Evolutionary conservation across 2,329 filamentous ascomycete genomes (phyloP).

Genomic region (Diaporthe citriasiana): DNA sequence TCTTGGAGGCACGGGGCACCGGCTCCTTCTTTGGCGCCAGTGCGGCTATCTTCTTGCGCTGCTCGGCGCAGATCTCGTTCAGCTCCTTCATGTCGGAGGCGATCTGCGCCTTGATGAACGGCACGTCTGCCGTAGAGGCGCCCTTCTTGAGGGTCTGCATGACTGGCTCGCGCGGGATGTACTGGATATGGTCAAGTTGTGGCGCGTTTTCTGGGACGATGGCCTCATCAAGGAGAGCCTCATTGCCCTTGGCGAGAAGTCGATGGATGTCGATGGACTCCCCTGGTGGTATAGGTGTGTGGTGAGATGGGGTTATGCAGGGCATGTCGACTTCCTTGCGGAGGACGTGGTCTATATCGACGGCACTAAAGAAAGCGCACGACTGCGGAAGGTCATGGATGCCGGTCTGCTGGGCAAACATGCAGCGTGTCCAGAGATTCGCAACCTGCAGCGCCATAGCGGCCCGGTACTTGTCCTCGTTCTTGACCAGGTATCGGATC

Average conservation of each 20-base stretch:
- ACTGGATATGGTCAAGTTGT: conserved; percentile 72
- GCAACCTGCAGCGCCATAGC: conserved; percentile 95
- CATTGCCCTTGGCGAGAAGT: conserved; percentile 80
- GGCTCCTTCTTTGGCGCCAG: conserved; percentile 31
- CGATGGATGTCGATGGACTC: conserved; percentile 87
- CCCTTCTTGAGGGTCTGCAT: conserved; percentile 77
- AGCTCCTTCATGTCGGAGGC: conserved; percentile 81
- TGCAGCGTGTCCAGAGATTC: conserved; percentile 96
- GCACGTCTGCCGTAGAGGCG: conserved; percentile 60
- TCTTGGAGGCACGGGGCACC: conserved; percentile 35
- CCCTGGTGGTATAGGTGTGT: conserved; percentile 81
- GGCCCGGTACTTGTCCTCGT: conserved; percentile 87
- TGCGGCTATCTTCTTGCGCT: conserved; percentile 56
- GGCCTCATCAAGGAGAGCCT: conserved; percentile 77
- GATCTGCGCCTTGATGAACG: conserved; percentile 89
- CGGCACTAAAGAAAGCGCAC: conserved; percentile 94
- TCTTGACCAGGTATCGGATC: conserved; percentile 91
- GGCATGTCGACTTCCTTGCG: conserved; percentile 99
- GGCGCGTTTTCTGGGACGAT: conserved; percentile 72
- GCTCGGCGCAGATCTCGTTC: conserved; percentile 76
- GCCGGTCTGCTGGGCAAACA: conserved; percentile 97
- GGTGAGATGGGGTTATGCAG: conserved; percentile 91
- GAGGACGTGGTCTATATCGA: conserved; percentile 96
- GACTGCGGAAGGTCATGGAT: conserved; percentile 95
- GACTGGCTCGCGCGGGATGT: conserved; percentile 80